Evolutionary conservation across 2,329 filamentous ascomycete genomes (phyloP).

Genomic region (Thermothelomyces thermophilus): DNA sequence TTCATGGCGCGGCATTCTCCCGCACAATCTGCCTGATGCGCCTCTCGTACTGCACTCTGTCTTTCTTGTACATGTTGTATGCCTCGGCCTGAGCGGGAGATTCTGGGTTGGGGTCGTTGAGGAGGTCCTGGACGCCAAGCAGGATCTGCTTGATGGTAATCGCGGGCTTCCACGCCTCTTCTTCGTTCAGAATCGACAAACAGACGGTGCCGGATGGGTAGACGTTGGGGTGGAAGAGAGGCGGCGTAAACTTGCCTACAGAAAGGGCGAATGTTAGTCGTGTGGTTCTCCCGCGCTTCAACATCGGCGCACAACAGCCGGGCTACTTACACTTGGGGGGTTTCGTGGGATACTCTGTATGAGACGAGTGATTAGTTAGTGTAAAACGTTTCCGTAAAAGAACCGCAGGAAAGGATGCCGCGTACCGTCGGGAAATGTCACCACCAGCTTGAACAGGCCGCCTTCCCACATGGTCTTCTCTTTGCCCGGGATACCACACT

Average conservation of each 20-base stretch:
- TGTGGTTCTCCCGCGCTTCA: slow-evolving; percentile 12
- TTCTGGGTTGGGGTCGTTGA: slow-evolving; percentile 95
- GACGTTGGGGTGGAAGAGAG: slow-evolving; percentile 96
- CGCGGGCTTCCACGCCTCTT: slow-evolving; percentile 96
- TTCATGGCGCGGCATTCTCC: slow-evolving; percentile 74
- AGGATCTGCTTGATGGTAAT: slow-evolving; percentile 98
- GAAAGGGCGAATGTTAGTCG: slow-evolving; percentile 16
- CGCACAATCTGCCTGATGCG: slow-evolving; percentile 80
- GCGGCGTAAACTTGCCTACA: slow-evolving; percentile 88
- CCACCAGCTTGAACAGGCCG: slow-evolving; percentile 90
- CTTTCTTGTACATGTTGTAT: slow-evolving; percentile 94
- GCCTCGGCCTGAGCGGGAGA: slow-evolving; percentile 95
- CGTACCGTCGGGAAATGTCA: slow-evolving; percentile 88
- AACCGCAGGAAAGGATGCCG: neutral
- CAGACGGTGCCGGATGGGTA: slow-evolving; percentile 98
- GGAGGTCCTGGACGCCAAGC: slow-evolving; percentile 87
- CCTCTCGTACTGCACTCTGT: slow-evolving; percentile 78
- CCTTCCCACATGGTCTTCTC: slow-evolving; percentile 97
- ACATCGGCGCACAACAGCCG: neutral
- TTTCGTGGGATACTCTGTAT: slow-evolving; percentile 91
- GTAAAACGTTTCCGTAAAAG: neutral
- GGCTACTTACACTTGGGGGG: slow-evolving; percentile 85
- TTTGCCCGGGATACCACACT: slow-evolving; percentile 93
- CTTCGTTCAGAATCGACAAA: slow-evolving; percentile 93
- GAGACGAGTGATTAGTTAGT: slow-evolving; percentile 20